Evolutionary conservation across 768 basidiomycete genomes (phyloP), one percentile per base, ranked within the genome.

Genomic region (Serendipita sp.): DNA sequence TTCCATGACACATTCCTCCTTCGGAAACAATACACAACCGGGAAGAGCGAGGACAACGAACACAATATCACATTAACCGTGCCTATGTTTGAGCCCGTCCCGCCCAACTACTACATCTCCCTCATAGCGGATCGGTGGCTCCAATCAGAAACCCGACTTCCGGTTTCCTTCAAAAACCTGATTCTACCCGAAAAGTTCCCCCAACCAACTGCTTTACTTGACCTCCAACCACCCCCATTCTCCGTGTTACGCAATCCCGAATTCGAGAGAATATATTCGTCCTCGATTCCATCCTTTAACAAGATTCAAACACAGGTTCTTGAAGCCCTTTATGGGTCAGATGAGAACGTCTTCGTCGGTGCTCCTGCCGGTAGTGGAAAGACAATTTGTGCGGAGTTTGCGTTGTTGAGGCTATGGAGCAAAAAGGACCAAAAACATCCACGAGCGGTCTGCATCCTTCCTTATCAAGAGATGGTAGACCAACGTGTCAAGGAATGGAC

Each of bases 291-390:
- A 65, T 84, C 82, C 0, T 98, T 97, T 79, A 98, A 98, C 81
- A 99, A 97, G 74, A 97, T 98, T 65, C 96, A 98, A 71, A 98
- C 92, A 0, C 96, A 98, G 73, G 94, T 96, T 48, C 98, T 99
- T 85, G 93, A 97, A 68, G 94, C 95, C 0, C 78, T 99, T 0
- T 99, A 97, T 72, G 92, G 90, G 0, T 85, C 91, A 0, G 94
- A 97, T 69, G 96, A 98, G 69, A 98, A 95, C 68, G 86, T 95
- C 43, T 94, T 98, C 70, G 84, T 99, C 63, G 94, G 93, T 20
- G 96, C 95, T 0, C 95, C 96, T 0, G 93, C 96, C 0, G 95
- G 96, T 24, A 91, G 88, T 60, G 95, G 96, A 13, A 98, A 99
- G 79, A 98, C 95, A 0, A 87, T 98, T 43, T 95, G 92, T 67